These are phyloP conservation scores for Chenopodium formosanum DNA, from an alignment of 148 eudicot genomes.

Conservation along the genomic window DNA sequence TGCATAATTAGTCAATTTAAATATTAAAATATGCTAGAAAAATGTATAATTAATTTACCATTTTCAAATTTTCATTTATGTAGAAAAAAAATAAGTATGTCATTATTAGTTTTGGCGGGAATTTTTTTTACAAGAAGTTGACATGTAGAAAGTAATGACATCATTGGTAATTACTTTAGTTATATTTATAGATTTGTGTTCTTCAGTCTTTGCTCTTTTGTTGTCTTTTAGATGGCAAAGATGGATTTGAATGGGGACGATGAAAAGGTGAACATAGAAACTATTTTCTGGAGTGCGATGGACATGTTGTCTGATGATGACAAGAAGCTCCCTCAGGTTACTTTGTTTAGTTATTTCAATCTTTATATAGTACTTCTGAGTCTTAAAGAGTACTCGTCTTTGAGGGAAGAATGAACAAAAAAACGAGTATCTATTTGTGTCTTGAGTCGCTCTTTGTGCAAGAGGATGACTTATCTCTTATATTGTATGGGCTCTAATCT, in stretches of 20 bases:
- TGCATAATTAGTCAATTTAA: no score
- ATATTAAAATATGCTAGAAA: no score
- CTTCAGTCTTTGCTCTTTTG: neutral
- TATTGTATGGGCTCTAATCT: no score
- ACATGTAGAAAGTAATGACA: no score
- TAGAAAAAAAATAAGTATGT: no score
- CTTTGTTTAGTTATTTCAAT: neutral
- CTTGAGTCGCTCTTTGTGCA: neutral
- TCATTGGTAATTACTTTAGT: no score
- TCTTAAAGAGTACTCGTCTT: no score
- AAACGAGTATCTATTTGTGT: neutral
- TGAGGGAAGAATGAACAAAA: no score
- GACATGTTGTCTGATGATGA: conserved; percentile 98
- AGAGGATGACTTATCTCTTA: neutral
- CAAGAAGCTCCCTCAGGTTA: conserved; percentile 94
- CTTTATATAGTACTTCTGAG: neutral
- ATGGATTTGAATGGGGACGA: conserved; percentile 91
- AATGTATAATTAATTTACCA: no score
- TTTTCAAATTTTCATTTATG: no score
- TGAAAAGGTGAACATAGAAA: conserved; percentile 84
- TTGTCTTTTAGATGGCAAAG: conserved; percentile 79
- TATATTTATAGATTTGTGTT: neutral
- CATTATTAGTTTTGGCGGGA: no score
- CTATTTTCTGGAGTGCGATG: conserved; percentile 98
- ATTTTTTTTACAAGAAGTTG: no score